A percentile compares a stretch with the other conserved stretches of the same genome.
These are phyloP conservation scores for Aciculosporium take DNA, from an alignment of 2,329 filamentous ascomycete genomes.

Conservation along the genomic window DNA sequence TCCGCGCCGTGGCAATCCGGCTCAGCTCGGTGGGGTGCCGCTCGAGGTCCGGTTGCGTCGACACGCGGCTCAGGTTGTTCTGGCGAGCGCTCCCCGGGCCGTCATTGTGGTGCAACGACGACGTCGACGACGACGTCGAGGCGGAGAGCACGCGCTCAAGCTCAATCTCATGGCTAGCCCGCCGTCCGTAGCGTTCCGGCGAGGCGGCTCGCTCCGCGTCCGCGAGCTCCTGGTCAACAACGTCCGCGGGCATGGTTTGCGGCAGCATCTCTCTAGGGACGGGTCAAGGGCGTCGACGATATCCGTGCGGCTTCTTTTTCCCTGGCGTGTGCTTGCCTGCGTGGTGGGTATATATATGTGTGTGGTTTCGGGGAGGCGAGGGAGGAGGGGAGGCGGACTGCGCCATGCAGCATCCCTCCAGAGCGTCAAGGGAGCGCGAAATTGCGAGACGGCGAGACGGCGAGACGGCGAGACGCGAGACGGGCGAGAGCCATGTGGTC, in stretches of 20 bases:
- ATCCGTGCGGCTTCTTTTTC: no score
- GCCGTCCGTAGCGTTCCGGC: constrained; percentile 22
- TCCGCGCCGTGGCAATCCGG: constrained; percentile 55
- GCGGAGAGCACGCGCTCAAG: constrained; percentile 46
- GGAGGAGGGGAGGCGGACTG: no score
- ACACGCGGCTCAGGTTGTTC: constrained; percentile 42
- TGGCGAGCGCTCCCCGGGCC: constrained; percentile 19
- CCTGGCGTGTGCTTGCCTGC: no score
- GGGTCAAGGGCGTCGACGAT: no score
- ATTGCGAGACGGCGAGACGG: no score
- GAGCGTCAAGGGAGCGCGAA: no score
- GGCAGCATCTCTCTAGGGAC: neutral
- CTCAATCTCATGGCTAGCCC: constrained; percentile 41
- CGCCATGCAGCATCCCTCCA: no score
- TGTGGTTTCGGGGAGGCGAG: no score
- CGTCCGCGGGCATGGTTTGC: constrained; percentile 29
- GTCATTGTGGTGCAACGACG: constrained; percentile 30
- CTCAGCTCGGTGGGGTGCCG: constrained; percentile 54
- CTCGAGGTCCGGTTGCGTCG: constrained; percentile 54
- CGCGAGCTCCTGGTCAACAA: constrained; percentile 38
- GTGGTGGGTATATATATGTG: no score
- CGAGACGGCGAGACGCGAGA: neutral
- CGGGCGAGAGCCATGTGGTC: neutral
- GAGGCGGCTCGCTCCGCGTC: constrained; percentile 41
- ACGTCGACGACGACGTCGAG: constrained; percentile 35